A percentile compares a stretch with the other conserved stretches of the same genome.
phyloP scores from a whole-genome alignment of 768 basidiomycete genomes.

The Kwoniella europaea region DNA sequence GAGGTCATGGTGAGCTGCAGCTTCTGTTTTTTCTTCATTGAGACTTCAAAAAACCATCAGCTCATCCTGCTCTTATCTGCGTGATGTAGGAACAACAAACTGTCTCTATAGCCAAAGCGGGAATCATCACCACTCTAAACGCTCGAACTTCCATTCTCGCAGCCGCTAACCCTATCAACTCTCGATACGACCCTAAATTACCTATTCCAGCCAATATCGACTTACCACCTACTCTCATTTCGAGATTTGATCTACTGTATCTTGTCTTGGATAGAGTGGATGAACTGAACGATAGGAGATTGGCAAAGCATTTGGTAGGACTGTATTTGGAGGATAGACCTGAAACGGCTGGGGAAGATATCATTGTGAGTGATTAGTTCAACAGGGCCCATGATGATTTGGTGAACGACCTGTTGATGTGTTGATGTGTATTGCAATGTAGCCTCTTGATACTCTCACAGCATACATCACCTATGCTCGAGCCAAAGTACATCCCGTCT shows the following conservation, averaged over 20 bases:
- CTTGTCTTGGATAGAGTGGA: conserved; percentile 94
- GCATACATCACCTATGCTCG: conserved; percentile 95
- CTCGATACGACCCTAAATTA: conserved; percentile 56
- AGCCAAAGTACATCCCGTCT: conserved; percentile 78
- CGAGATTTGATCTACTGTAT: conserved; percentile 94
- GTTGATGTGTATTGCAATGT: not conserved
- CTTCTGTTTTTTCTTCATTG: not conserved
- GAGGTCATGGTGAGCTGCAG: conserved; percentile 61
- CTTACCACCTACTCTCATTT: conserved; percentile 94
- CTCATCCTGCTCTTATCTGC: not conserved
- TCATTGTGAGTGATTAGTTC: conserved; percentile 66
- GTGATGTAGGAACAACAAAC: conserved; percentile 89
- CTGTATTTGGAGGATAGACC: conserved; percentile 92
- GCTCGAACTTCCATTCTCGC: conserved; percentile 97
- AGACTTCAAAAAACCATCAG: not conserved
- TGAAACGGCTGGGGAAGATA: conserved; percentile 68
- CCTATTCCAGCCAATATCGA: conserved; percentile 94
- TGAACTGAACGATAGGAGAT: conserved; percentile 77
- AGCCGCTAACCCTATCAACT: conserved; percentile 94
- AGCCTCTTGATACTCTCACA: conserved; percentile 89
- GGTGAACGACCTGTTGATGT: no score
- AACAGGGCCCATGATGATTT: no score
- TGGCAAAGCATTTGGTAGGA: conserved; percentile 91
- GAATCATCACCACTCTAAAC: conserved; percentile 96
- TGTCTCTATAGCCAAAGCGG: conserved; percentile 98